Percentiles rank a stretch among this genome's conserved stretches.
Evolutionary conservation across 2,329 filamentous ascomycete species (phyloP).

Genomic region (Dothistroma pini): DNA sequence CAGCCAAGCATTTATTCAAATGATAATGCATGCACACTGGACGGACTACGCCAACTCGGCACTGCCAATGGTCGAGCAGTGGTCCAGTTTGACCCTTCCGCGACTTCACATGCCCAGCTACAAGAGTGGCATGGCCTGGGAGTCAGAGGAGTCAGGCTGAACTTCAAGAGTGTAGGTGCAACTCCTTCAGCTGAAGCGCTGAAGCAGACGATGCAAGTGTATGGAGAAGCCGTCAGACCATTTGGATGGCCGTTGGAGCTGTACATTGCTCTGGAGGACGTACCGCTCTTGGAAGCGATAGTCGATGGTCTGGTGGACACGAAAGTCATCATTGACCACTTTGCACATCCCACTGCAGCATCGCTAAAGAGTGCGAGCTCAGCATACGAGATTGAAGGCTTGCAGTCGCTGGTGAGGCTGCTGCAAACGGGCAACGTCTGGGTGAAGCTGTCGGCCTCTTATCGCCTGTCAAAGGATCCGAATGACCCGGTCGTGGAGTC

Average conservation of each 20-base stretch:
- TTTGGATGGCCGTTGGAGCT: conserved; percentile 58
- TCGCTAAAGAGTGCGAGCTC: conserved; percentile 29
- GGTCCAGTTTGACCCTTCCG: conserved; percentile 53
- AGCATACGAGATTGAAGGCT: conserved; percentile 48
- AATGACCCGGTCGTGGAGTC: conserved; percentile 32
- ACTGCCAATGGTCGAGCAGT: conserved; percentile 52
- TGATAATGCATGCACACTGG: conserved; percentile 58
- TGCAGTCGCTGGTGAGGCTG: conserved; percentile 48
- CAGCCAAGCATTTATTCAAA: conserved; percentile 61
- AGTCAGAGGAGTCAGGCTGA: conserved; percentile 58
- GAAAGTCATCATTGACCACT: conserved; percentile 58
- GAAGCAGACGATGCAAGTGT: conserved; percentile 41
- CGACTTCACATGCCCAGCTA: conserved; percentile 40
- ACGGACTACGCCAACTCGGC: conserved; percentile 51
- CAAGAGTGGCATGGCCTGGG: conserved; percentile 55
- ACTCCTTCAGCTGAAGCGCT: conserved; percentile 42
- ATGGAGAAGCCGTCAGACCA: conserved; percentile 50
- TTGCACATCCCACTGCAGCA: conserved; percentile 40
- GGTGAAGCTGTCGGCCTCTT: conserved; percentile 58
- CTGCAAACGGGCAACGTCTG: conserved; percentile 49
- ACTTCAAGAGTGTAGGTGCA: conserved; percentile 52
- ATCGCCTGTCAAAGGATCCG: conserved; percentile 50
- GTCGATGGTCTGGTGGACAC: conserved; percentile 46
- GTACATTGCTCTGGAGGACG: conserved; percentile 52
- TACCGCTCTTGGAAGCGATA: conserved; percentile 49